These are phyloP conservation scores for Nicotiana tabacum DNA, from an alignment of 257 asterid genomes.

Conservation along the genomic window DNA sequence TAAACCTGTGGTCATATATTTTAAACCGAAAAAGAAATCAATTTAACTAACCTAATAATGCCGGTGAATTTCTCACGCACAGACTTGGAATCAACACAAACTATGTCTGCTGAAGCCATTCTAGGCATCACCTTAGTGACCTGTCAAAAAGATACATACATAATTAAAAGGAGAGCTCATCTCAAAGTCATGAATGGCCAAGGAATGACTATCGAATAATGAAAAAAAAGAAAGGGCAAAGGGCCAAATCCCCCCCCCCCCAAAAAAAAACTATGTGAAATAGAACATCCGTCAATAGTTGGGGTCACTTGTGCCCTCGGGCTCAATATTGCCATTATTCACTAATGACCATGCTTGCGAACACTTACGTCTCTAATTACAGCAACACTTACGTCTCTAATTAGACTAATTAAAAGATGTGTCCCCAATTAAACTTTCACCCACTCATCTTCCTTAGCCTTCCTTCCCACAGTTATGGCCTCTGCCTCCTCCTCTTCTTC, in stretches of 20 bases:
- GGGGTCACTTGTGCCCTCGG: no score
- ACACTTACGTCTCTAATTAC: no score
- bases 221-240: not conserved
- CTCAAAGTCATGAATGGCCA: not conserved
- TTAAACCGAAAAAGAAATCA: not conserved
- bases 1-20: not conserved
- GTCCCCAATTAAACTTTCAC: no score
- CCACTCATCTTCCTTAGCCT: no score
- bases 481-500: no score
- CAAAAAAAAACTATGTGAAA: no score
- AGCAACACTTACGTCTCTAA: no score
- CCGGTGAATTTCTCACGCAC: slow-evolving; percentile 81
- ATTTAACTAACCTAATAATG: slow-evolving; percentile 55
- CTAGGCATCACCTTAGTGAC: slow-evolving; percentile 90
- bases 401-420: no score
- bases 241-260: not conserved
- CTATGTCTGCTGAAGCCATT: slow-evolving; percentile 79
- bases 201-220: not conserved
- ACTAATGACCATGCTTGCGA: no score
- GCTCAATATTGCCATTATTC: no score
- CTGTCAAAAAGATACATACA: slow-evolving; percentile 31
- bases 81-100: slow-evolving; percentile 83
- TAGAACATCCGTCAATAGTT: no score
- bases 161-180: not conserved
- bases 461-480: no score